phyloP scores from a whole-genome alignment of 176 grass and related monocot species.

The Hyparrhenia diplandra region DNA sequence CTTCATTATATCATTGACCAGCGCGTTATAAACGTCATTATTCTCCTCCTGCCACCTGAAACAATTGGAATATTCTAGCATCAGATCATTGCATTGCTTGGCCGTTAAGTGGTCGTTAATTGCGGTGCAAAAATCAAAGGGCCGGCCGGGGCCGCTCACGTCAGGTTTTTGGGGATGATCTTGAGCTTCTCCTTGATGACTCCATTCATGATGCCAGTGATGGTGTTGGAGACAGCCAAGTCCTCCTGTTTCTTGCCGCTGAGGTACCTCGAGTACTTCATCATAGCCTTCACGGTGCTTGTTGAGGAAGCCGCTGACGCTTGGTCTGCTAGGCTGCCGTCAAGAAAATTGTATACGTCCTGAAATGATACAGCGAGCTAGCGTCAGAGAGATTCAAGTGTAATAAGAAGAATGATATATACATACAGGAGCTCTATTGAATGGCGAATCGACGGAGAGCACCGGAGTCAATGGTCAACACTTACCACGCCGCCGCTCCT shows the following conservation, averaged over 20 bases:
- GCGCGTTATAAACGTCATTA: constrained; percentile 37
- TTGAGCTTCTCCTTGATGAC: constrained; percentile 70
- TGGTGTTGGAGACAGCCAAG: no score
- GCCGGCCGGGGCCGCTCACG: not conserved
- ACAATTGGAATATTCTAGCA: not conserved
- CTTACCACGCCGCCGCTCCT: constrained; percentile 61
- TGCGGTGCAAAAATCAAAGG: no score
- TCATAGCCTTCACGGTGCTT: no score
- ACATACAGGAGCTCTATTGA: no score
- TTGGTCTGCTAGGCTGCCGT: not conserved
- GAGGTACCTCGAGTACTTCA: constrained; percentile 28
- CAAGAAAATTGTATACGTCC: constrained; percentile 87
- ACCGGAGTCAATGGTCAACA: no score
- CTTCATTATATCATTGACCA: constrained; percentile 72
- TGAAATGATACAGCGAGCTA: not conserved
- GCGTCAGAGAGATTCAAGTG: no score
- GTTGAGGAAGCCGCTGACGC: no score
- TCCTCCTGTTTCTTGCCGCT: not conserved
- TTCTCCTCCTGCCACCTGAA: constrained; percentile 8
- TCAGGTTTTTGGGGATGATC: constrained; percentile 62
- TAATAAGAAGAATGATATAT: no score
- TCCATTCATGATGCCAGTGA: constrained; percentile 69
- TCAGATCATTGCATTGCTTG: not conserved
- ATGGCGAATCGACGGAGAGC: no score
- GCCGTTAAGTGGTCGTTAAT: no score